Percentiles rank a stretch among this genome's conserved stretches.
Conservation (phyloP, 2,329 filamentous ascomycete species). For the Cladosporium velox region DNA sequence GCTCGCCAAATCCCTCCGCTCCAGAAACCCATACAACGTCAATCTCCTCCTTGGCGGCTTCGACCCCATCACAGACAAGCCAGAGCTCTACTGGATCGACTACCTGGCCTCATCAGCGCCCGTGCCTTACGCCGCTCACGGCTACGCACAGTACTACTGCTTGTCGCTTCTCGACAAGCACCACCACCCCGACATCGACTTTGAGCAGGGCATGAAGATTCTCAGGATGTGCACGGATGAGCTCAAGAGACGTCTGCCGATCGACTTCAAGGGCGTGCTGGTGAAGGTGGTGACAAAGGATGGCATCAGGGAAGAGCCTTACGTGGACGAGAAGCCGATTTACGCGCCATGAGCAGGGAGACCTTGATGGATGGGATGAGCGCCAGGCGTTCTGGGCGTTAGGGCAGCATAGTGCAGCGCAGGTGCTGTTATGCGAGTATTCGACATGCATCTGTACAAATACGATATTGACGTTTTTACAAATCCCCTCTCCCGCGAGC, state of each 20-base stretch:
- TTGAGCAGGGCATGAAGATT: conserved; percentile 88
- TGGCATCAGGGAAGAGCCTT: conserved; percentile 81
- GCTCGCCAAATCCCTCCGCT: conserved; percentile 85
- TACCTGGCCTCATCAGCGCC: conserved; percentile 88
- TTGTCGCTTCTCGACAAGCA: conserved; percentile 97
- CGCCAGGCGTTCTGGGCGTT: conserved; percentile 20
- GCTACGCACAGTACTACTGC: conserved; percentile 99
- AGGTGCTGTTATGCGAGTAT: conserved; percentile 12
- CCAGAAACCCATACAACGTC: conserved; percentile 92
- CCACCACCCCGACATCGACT: conserved; percentile 89
- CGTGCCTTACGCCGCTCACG: conserved; percentile 93
- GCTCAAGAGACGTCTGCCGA: conserved; percentile 91
- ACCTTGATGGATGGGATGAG: conserved; percentile 13
- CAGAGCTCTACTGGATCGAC: conserved; percentile 94
- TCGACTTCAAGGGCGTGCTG: conserved; percentile 91
- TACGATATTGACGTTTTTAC: conserved; percentile 16
- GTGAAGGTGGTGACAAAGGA: conserved; percentile 97
- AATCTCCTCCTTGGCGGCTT: conserved; percentile 94
- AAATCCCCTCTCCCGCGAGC: not conserved
- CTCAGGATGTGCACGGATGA: conserved; percentile 95
- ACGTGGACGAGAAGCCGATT: conserved; percentile 62
- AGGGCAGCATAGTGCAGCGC: conserved; percentile 17
- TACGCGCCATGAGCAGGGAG: conserved; percentile 31
- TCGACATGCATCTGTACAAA: conserved; percentile 20
- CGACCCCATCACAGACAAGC: conserved; percentile 87